phyloP scores from a whole-genome alignment of 2,329 filamentous ascomycete genomes.

The Penicillium sp. region DNA sequence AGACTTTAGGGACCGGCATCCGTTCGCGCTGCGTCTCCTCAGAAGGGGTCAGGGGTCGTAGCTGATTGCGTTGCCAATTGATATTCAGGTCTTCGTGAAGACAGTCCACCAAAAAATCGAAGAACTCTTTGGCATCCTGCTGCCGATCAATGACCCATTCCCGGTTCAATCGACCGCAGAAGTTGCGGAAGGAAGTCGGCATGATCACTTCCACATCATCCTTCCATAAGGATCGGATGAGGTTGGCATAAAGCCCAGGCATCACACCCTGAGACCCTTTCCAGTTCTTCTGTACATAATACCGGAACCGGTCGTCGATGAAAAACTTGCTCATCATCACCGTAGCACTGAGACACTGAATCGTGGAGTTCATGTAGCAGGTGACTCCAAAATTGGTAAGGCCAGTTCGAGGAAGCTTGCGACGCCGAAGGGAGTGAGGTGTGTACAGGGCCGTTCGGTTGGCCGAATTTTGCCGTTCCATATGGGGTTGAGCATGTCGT shows the following conservation, averaged over 20 bases:
- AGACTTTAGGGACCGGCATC: conserved; percentile 63
- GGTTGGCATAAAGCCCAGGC: conserved; percentile 61
- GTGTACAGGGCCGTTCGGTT: conserved; percentile 46
- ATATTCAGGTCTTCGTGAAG: conserved; percentile 84
- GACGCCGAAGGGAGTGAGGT: conserved; percentile 42
- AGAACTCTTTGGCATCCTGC: conserved; percentile 90
- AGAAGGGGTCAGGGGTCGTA: conserved; percentile 58
- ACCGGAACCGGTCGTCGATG: conserved; percentile 61
- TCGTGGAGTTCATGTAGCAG: conserved; percentile 89
- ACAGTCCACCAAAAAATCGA: conserved; percentile 76
- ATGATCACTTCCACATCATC: conserved; percentile 52
- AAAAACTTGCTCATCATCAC: conserved; percentile 62
- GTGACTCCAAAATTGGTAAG: conserved; percentile 77
- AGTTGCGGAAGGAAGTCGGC: conserved; percentile 64
- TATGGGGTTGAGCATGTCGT: conserved; percentile 45
- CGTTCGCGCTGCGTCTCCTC: conserved; percentile 63
- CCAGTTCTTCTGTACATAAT: conserved; percentile 63
- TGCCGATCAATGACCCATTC: conserved; percentile 74
- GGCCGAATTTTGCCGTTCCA: conserved; percentile 47
- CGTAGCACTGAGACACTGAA: conserved; percentile 80
- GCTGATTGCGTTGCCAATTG: conserved; percentile 59
- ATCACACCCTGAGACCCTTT: conserved; percentile 65
- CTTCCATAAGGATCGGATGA: conserved; percentile 64
- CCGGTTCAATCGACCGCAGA: conserved; percentile 63
- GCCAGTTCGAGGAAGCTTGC: conserved; percentile 65